Evolutionary conservation across 78 protist genomes (phyloP), one percentile per base, ranked within the genome.

Genomic region (Polysphondylium violaceum): DNA sequence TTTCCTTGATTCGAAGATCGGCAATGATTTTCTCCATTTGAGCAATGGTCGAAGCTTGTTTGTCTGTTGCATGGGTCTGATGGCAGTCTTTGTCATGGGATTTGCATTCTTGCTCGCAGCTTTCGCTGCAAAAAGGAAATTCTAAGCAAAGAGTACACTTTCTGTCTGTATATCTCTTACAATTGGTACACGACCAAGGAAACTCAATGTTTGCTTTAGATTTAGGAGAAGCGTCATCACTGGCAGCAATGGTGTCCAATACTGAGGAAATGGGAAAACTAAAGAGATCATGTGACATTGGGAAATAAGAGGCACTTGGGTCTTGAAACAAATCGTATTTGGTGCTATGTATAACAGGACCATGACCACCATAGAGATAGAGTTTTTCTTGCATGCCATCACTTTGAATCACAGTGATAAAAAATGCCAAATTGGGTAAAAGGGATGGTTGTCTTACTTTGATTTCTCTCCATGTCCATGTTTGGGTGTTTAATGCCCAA

Each of bases 361-460:
- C 53, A 47, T 47, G 11, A 47, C 53, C 53, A 47, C 53, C 53
- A 47, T 47, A 47, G 53, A 47, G 53, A 47, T 47, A 47, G 53
- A 47, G 53, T 47, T 47, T 47, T 47, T 47, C 53, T 47, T 47
- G 53, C 53, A 47, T 47, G 53, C 53, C 53, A 47, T 47, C 53
- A 47, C 53, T 47, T 47, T 47, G 53, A 11, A 47, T 11, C 11
- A 47, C 53, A 11, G 53, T 47, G 11, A 11, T 11, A 47, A 47
- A 47, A 47, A 8, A 8, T 47, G 53, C 53, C 11, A 47, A 47
- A 47, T 47, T 47, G 8, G 53, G 53, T 47, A 47, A 47, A 47
- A 47, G 53, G 8, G 53, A 47, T 47, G 53, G 53, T 47, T 47
- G 53, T 47, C 53, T 47, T 11, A 47, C 53, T 47, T 47, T 47